Evolutionary conservation across 106 monocot species (phyloP), one percentile per base, ranked within the genome.

Genomic region (Platanthera zijinensis): DNA sequence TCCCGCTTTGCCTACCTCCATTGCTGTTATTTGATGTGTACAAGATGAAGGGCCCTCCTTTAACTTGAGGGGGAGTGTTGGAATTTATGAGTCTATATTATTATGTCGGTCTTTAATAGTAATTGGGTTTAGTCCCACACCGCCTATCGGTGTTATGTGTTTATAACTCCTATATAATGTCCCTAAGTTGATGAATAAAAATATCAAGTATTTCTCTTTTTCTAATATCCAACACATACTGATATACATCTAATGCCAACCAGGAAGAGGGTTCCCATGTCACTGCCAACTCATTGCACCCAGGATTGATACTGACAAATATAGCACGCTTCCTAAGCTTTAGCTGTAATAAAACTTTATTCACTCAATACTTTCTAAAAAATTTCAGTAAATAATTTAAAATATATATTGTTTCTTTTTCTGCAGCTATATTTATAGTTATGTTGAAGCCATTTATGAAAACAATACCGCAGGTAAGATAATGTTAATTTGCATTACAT

Each of bases 251-350:
- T 72, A 48, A 57, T 72, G 56, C 59, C 13, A 15, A 82, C 14
- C 72, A 96, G 93, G 93, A 88, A 78, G 84, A 91, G 69, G 87
- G 86, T 74, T 82, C 84, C n/a, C 81, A 93, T 77, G 81, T 93
- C 22, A 96, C 89, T 5, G 90, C 79, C 52, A 96, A 96, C 77
- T 90, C 90, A 18, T 50, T 93, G 56, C 96, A 96, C 72, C 92
- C 96, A 57, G 90, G 96, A 59, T 8, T 91, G 14, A 96, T 96
- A 67, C 0, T 2, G 28, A 96, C 90, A 10, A 87, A 82, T 45
- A 73, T 96, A 57, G 6, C 0, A 90, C 59, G 21, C 59, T 61
- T 61, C 59, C 59, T 19, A 61, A 21, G 59, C 59, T 61, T 61
- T 61, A 61, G 84, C 45, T 53, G 87, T 93, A 78, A 57, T 77